phyloP scores from a whole-genome alignment of 495 filamentous ascomycete species.

The Parmelia sp. region DNA sequence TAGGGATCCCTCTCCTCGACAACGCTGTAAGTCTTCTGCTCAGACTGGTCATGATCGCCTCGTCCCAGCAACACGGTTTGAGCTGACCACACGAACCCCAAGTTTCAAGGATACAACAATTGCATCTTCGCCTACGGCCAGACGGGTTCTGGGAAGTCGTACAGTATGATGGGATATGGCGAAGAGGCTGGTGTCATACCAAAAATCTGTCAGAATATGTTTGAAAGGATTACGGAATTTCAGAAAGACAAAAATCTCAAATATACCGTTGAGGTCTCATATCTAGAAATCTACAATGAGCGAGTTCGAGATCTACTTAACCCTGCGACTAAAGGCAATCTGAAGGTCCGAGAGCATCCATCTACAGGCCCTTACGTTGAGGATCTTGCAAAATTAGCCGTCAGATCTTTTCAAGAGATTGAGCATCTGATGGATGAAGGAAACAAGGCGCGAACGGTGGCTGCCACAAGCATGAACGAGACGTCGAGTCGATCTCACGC shows the following conservation, averaged over 20 bases:
- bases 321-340: slow-evolving; percentile 90
- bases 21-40: slow-evolving; percentile 58
- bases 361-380: slow-evolving; percentile 97
- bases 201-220: slow-evolving; percentile 97
- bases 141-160: slow-evolving; percentile 96
- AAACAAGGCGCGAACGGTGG: slow-evolving; percentile 96
- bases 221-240: slow-evolving; percentile 69
- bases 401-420: slow-evolving; percentile 92
- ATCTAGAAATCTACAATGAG: slow-evolving; percentile 99
- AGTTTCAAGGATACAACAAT: slow-evolving; percentile 96
- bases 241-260: slow-evolving; percentile 72
- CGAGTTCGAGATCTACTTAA: slow-evolving; percentile 93
- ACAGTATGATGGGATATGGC: slow-evolving; percentile 99
- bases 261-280: slow-evolving; percentile 96
- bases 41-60: too few species aligned
- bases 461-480: slow-evolving; percentile 99
- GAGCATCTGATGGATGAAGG: slow-evolving; percentile 98
- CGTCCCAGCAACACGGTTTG: too few species aligned
- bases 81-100: not conserved
- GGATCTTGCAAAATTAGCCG: slow-evolving; percentile 93
- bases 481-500: slow-evolving; percentile 97
- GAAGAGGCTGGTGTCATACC: slow-evolving; percentile 95
- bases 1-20: slow-evolving; percentile 87
- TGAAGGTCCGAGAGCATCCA: slow-evolving; percentile 96
- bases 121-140: slow-evolving; percentile 99